A percentile compares a stretch with the other conserved stretches of the same genome.
These are phyloP conservation scores for Talaromyces albobiverticillius DNA, from an alignment of 2,329 filamentous ascomycete species.

Conservation along the genomic window DNA sequence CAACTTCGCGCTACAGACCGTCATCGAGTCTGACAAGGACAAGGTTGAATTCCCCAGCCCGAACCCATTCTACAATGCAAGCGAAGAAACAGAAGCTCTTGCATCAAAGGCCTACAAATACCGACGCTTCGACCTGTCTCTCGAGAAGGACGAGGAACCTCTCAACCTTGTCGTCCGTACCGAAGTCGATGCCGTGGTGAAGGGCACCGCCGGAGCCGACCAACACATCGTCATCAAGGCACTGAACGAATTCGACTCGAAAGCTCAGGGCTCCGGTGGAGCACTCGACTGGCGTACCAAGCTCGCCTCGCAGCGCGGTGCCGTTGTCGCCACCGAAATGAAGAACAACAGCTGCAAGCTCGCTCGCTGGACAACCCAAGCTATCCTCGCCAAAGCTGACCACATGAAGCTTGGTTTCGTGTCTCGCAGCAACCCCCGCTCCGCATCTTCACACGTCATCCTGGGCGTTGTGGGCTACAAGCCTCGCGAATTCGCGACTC, in stretches of 20 bases:
- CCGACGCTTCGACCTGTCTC: slow-evolving; percentile 90
- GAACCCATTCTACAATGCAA: slow-evolving; percentile 96
- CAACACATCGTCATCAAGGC: slow-evolving; percentile 91
- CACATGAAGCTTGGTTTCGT: slow-evolving; percentile 99
- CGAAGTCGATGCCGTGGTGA: slow-evolving; percentile 91
- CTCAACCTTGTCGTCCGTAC: slow-evolving; percentile 91
- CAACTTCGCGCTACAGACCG: slow-evolving; percentile 96
- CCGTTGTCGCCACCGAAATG: slow-evolving; percentile 98
- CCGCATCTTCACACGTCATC: slow-evolving; percentile 89
- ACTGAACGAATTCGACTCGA: slow-evolving; percentile 98
- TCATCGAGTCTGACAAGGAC: slow-evolving; percentile 72
- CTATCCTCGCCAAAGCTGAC: slow-evolving; percentile 94
- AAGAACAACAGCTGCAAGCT: slow-evolving; percentile 99
- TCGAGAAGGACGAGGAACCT: slow-evolving; percentile 86
- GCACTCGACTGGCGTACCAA: slow-evolving; percentile 97
- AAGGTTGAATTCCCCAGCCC: slow-evolving; percentile 82
- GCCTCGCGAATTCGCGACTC: slow-evolving; percentile 89
- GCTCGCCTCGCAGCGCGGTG: slow-evolving; percentile 89
- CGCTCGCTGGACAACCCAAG: slow-evolving; percentile 94
- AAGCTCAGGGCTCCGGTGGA: slow-evolving; percentile 90
- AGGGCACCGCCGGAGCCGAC: slow-evolving; percentile 90
- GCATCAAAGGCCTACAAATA: slow-evolving; percentile 99
- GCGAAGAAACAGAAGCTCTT: slow-evolving; percentile 87
- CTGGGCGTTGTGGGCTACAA: slow-evolving; percentile 97
- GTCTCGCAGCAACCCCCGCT: slow-evolving; percentile 87